Base-by-base conservation (phyloP, 2,329 filamentous ascomycete genomes). In the Calonectria henricotiae region DNA sequence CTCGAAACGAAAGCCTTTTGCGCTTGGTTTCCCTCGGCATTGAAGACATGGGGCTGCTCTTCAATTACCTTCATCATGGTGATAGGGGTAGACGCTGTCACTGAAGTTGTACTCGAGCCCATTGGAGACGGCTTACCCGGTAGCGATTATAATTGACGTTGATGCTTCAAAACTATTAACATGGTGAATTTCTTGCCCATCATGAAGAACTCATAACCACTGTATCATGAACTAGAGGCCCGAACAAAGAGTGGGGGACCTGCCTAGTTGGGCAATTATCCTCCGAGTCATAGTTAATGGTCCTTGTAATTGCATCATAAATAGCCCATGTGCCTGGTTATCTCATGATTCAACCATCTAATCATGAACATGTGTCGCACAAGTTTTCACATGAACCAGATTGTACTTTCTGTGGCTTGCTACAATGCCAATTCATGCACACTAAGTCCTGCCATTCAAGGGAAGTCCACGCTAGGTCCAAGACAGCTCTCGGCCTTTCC, bases 261-360 rank as follows among this genome's bases (percentile, higher is more conserved):
- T 58, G n/a, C 51, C 35, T 5, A 23, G 35, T 58, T 58, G 2
- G 35, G 51, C 12, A 39, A 58, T 58, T 37, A 25, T 58, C 20
- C 12, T 25, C 51, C 39, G 51, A 58, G 20, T 58, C 51, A 58
- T 20, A 37, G 11, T n/a, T 58, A 20, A 58, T 58, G 12, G 2
- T 5, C 5, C 4, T 7, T 4, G 7, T 30, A 7, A 23, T 39
- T 17, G 11, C 35, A 58, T 39, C 35, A 39, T 13, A 15, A 7
- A 58, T 15, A 25, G n/a, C 15, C 35, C 23, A 39, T 17, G 27
- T 30, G 27, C 4, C 27, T 30, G 27, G 27, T 58, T 30, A 39
- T 39, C 37, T 58, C 13, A n/a, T 58, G 51, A 58, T 32, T 58
- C 51, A 58, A 51, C 27, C 7, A 7, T 32, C 47, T 51, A 5